Conservation (phyloP, 2,329 filamentous ascomycete species). For the Diaporthe capsici region DNA sequence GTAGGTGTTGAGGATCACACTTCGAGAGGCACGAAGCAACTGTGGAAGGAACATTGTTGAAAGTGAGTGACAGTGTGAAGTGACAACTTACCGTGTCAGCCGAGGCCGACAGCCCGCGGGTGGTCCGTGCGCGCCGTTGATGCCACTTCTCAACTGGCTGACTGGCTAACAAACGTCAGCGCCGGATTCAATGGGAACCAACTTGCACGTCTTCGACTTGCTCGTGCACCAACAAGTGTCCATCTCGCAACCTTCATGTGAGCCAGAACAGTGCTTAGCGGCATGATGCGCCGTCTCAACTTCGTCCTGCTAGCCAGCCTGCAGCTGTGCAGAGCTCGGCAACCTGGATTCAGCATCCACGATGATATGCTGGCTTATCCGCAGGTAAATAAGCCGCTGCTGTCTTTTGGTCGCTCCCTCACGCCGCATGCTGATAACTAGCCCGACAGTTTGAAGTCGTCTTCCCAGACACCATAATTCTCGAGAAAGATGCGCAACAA, state of each 20-base stretch:
- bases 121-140: slow-evolving; percentile 32
- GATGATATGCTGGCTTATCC: slow-evolving; percentile 91
- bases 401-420: neutral
- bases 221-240: slow-evolving; percentile 11
- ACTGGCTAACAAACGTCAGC: slow-evolving; percentile 36
- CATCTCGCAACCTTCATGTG: slow-evolving; percentile 49
- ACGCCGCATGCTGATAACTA: neutral
- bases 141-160: slow-evolving; percentile 44
- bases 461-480: slow-evolving; percentile 80
- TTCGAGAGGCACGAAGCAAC: neutral
- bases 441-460: slow-evolving; percentile 80
- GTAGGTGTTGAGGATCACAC: neutral
- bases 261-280: slow-evolving; percentile 50
- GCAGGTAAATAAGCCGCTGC: slow-evolving; percentile 69
- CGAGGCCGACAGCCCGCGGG: neutral
- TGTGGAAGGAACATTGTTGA: too few species aligned
- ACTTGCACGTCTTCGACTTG: neutral
- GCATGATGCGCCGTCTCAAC: slow-evolving; percentile 66
- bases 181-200: slow-evolving; percentile 30
- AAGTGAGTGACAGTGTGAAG: neutral
- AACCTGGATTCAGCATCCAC: slow-evolving; percentile 82
- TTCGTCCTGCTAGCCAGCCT: slow-evolving; percentile 60
- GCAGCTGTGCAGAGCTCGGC: slow-evolving; percentile 63
- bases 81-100: neutral
- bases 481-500: slow-evolving; percentile 76